Evolutionary conservation across 768 basidiomycete species (phyloP).

Genomic region (Trametes cingulata): DNA sequence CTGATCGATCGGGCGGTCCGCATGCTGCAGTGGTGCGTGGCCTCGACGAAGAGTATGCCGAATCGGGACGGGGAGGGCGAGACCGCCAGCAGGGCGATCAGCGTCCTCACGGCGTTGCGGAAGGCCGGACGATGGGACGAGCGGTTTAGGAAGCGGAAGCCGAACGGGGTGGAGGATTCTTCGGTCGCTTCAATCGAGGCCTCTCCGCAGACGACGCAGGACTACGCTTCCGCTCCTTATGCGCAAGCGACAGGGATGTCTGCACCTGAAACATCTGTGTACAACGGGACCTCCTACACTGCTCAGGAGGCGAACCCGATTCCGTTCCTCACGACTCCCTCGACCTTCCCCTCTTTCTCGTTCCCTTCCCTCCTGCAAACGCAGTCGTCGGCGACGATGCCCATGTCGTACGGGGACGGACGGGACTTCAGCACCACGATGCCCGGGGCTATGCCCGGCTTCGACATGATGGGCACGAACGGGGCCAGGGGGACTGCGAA

Average conservation of each 20-base stretch:
- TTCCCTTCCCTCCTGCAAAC: slow-evolving; percentile 4
- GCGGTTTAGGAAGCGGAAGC: not conserved
- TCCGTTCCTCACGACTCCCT: slow-evolving; percentile 7
- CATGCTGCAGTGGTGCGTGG: slow-evolving; percentile 32
- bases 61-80: slow-evolving; percentile 36
- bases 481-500: not conserved
- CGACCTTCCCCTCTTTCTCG: not conserved
- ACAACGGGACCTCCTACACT: not conserved
- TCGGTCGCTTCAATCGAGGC: not conserved
- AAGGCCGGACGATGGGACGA: slow-evolving; percentile 31
- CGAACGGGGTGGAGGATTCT: not conserved
- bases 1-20: slow-evolving; percentile 41
- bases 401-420: slow-evolving; percentile 1
- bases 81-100: slow-evolving; percentile 41
- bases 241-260: not conserved
- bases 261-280: not conserved
- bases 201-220: not conserved
- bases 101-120: slow-evolving; percentile 38
- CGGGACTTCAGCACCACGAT: not conserved
- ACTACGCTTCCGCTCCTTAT: not conserved
- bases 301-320: not conserved
- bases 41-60: slow-evolving; percentile 24
- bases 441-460: not conserved
- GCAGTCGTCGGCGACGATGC: slow-evolving; percentile 2
- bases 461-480: not conserved